Evolutionary conservation across 31 red algal species (phyloP), one percentile per base, ranked within the genome.

Genomic region (Odonthalia washingtoniensis): DNA sequence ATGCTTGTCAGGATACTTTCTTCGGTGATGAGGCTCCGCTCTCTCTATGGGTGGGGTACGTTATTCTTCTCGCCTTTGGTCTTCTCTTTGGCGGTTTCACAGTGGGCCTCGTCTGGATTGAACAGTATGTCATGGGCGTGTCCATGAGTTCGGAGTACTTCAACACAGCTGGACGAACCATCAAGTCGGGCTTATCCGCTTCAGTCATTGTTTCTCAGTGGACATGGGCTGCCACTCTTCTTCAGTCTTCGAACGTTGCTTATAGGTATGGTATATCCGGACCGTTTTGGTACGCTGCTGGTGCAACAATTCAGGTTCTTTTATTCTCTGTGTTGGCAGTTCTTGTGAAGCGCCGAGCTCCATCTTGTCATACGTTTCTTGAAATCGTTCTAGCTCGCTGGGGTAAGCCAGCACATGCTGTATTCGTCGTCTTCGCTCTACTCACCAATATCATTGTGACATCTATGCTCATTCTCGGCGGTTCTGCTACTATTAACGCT

Each of bases 171-270:
- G 95, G 95, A 31, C 89, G 95, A 69, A 94, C 81, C 37, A 70
- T 97, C 9, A 94, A 94, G 62, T 94, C 90, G 3, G 95, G 95
- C 6, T 84, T 97, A 30, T 94, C 91, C 36, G 95, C 95, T 41
- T 90, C 91, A 24, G 95, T 97, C 31, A 74, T 97, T 67, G 90
- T 97, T 5, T 94, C 91, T 28, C 91, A 93, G 77, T 97, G 95
- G 95, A 97, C 95, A 3, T 97, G 95, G 95, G 95, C 95, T 24
- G 95, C 95, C 0, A 97, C 95, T 28, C 81, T 97, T 34, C 73
- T 97, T 39, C 95, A 97, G 70, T 84, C 77, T 12, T 97, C 95
- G 40, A 97, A 93, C 62, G 90, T 89, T 27, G 95, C 95, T 6
- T 97, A 82, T 74, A 53, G 73, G 68, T 97, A 75, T 35, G 95